These are phyloP conservation scores for Starmera stellimalicola DNA, from an alignment of 1,139 yeast species.

Conservation along the genomic window DNA sequence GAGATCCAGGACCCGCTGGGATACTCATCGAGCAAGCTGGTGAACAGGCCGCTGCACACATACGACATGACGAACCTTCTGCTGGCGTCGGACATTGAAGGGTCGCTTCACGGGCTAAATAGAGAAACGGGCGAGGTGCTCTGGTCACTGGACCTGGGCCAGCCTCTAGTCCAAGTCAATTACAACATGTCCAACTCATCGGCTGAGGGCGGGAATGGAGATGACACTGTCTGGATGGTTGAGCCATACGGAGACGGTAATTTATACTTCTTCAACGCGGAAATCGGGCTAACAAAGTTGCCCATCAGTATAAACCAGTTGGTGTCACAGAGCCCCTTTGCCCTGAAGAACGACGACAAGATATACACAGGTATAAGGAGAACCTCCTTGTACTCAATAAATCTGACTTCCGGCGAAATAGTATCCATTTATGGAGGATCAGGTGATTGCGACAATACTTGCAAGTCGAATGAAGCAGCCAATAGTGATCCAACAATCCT, in stretches of 20 bases:
- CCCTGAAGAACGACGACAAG: conserved; percentile 72
- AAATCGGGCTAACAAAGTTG: conserved; percentile 63
- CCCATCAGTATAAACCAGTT: conserved; percentile 77
- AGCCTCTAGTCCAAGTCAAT: conserved; percentile 20
- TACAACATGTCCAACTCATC: conserved; percentile 16
- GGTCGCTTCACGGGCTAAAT: conserved; percentile 75
- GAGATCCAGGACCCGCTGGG: no score
- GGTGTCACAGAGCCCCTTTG: conserved; percentile 77
- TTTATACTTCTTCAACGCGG: conserved; percentile 76
- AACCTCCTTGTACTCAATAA: conserved; percentile 68
- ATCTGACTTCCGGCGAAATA: conserved; percentile 71
- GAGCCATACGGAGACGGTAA: conserved; percentile 88
- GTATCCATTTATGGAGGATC: conserved; percentile 55
- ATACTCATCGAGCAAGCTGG: no score
- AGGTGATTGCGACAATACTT: conserved; percentile 4
- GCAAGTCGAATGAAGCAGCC: conserved; percentile 8
- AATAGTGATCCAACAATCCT: conserved; percentile 19
- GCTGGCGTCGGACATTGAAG: conserved; percentile 78
- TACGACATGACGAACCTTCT: conserved; percentile 23
- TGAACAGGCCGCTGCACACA: conserved; percentile 3
- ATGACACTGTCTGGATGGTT: conserved; percentile 59
- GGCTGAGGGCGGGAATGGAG: conserved; percentile 16
- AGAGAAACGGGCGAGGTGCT: conserved; percentile 65
- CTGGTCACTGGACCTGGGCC: conserved; percentile 62
- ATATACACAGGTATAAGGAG: conserved; percentile 80